phyloP scores from a whole-genome alignment of 2,329 filamentous ascomycete species.

The Eurotiales sp. region DNA sequence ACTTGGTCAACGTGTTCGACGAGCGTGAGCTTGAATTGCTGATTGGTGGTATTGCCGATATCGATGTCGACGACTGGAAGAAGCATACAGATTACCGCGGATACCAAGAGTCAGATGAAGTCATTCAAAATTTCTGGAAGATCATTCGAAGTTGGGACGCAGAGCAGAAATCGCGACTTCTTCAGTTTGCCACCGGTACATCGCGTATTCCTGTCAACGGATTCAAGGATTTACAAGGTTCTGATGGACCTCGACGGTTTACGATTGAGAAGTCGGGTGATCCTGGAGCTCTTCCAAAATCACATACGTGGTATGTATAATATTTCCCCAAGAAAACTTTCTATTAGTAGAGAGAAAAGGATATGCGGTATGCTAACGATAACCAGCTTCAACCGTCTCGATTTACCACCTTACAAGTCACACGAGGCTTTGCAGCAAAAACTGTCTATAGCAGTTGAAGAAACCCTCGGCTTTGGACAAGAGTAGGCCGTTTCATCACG shows the following conservation, averaged over 20 bases:
- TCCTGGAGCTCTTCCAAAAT: constrained; percentile 84
- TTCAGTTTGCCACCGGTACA: constrained; percentile 97
- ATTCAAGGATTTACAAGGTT: constrained; percentile 98
- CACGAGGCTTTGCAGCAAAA: constrained; percentile 83
- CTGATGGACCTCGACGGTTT: constrained; percentile 89
- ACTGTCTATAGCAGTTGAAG: constrained; percentile 93
- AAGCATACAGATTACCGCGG: constrained; percentile 99
- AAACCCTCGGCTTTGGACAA: constrained; percentile 98
- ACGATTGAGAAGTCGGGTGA: constrained; percentile 98
- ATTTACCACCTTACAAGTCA: constrained; percentile 88
- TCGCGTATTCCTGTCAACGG: constrained; percentile 98
- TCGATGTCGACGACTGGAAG: constrained; percentile 99
- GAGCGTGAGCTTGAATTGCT: constrained; percentile 94
- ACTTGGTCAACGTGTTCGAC: constrained; percentile 97
- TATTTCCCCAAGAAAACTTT: no score
- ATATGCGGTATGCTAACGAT: constrained; percentile 23
- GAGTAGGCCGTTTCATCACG: constrained; percentile 58
- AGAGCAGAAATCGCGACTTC: constrained; percentile 91
- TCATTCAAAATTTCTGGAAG: constrained; percentile 99
- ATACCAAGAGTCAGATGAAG: constrained; percentile 95
- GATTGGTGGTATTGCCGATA: constrained; percentile 99
- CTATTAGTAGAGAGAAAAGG: not conserved
- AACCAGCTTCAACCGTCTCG: constrained; percentile 90
- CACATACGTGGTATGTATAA: constrained; percentile 86
- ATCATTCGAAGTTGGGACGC: constrained; percentile 92